Conservation (phyloP, 371 early-diverging fungal species). For the Mucor velutinosus region DNA sequence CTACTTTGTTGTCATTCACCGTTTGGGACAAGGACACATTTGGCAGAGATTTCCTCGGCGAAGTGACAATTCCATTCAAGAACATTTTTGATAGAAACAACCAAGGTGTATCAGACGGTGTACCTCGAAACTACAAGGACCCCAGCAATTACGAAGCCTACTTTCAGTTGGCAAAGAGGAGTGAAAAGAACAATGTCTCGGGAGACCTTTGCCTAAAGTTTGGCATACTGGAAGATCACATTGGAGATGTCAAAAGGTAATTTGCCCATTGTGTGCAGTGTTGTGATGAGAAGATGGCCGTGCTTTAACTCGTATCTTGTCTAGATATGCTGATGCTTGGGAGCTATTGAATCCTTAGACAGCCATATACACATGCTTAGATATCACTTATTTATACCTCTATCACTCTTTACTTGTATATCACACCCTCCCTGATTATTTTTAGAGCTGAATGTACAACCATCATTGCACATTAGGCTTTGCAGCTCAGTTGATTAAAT, state of each 20-base stretch:
- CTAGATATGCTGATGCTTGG: conserved; percentile 20
- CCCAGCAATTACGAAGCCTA: conserved; percentile 48
- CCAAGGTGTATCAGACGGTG: conserved; percentile 39
- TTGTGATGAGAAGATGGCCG: too few species aligned
- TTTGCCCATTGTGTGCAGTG: too few species aligned
- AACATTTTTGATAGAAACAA: conserved; percentile 58
- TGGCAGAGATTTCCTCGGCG: conserved; percentile 66
- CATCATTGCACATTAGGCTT: too few species aligned
- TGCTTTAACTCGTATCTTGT: not conserved
- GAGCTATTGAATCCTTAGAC: not conserved
- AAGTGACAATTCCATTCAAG: conserved; percentile 57
- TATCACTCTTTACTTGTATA: not conserved
- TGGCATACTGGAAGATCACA: conserved; percentile 42
- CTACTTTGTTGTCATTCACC: conserved; percentile 47
- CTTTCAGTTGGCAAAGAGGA: conserved; percentile 38
- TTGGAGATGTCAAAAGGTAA: conserved; percentile 44
- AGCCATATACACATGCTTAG: not conserved
- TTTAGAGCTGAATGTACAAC: not conserved
- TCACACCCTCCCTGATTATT: not conserved
- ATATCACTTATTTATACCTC: not conserved
- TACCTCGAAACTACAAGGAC: conserved; percentile 54
- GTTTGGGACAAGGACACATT: conserved; percentile 70
- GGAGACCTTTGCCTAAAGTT: conserved; percentile 48
- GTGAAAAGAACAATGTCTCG: conserved; percentile 44
- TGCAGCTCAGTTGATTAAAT: not conserved